phyloP scores from a whole-genome alignment of 2,329 filamentous ascomycete genomes.

The Pezicula carpinea region DNA sequence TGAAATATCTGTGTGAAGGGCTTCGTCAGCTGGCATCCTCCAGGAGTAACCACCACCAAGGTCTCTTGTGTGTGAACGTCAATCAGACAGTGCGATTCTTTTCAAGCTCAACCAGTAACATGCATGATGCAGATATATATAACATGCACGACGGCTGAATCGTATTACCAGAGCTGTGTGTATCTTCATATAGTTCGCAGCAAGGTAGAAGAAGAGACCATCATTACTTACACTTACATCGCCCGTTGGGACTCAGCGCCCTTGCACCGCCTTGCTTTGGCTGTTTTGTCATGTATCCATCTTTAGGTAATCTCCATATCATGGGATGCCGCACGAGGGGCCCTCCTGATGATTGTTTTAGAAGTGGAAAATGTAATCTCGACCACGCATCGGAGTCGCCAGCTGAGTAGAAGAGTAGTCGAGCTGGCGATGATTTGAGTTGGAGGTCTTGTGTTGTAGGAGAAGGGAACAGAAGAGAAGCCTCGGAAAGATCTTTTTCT shows the following conservation, averaged over 20 bases:
- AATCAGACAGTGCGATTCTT: slow-evolving; percentile 43
- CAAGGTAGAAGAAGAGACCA: background rate
- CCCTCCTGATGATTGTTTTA: slow-evolving; percentile 83
- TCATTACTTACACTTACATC: slow-evolving; percentile 11
- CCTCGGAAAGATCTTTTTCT: slow-evolving; percentile 1
- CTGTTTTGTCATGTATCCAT: slow-evolving; percentile 51
- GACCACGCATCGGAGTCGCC: slow-evolving; percentile 70
- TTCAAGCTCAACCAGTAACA: slow-evolving; percentile 46
- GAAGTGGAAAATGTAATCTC: slow-evolving; percentile 59
- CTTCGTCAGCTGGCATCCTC: too few species aligned
- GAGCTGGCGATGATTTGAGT: slow-evolving; percentile 71
- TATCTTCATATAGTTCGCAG: slow-evolving; percentile 21
- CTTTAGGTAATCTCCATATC: slow-evolving; percentile 65
- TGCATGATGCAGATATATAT: slow-evolving; percentile 12
- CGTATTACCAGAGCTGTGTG: slow-evolving; percentile 44
- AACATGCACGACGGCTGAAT: slow-evolving; percentile 40
- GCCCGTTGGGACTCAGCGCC: background rate
- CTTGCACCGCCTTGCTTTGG: background rate
- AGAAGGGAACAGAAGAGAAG: slow-evolving; percentile 31
- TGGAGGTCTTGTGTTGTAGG: slow-evolving; percentile 57
- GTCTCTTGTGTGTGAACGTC: background rate
- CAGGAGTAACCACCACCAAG: too few species aligned
- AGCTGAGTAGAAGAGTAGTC: slow-evolving; percentile 52
- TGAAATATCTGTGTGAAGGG: too few species aligned
- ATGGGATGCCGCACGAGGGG: slow-evolving; percentile 53